Evolutionary conservation across 495 filamentous ascomycete species (phyloP).

Genomic region (Articulospora tetracladia): DNA sequence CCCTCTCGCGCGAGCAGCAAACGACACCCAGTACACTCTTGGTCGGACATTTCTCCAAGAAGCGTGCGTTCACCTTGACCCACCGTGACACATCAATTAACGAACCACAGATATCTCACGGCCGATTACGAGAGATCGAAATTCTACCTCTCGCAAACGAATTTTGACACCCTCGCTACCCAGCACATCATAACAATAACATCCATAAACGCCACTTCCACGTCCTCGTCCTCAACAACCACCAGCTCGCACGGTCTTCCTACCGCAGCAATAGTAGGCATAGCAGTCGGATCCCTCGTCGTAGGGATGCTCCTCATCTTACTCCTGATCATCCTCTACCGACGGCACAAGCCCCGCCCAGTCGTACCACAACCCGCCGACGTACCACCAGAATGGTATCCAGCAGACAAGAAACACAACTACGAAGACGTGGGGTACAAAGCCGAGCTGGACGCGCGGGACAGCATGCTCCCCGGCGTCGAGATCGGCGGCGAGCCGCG

Average conservation of each 20-base stretch:
- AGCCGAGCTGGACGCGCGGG: too few species aligned
- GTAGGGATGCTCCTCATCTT: neutral
- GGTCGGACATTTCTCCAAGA: constrained; percentile 56
- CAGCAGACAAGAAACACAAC: too few species aligned
- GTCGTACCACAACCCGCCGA: too few species aligned
- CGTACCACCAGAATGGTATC: too few species aligned
- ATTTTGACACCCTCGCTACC: neutral
- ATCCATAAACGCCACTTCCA: neutral
- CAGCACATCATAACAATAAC: constrained; percentile 1
- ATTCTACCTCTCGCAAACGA: neutral
- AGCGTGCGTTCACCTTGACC: constrained; percentile 24
- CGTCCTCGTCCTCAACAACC: neutral
- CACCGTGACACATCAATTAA: neutral
- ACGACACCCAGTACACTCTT: constrained; percentile 50
- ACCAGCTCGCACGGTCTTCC: neutral
- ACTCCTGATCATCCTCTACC: neutral
- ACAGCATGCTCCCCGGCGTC: too few species aligned
- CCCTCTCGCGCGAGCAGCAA: constrained; percentile 45
- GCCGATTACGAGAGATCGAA: neutral
- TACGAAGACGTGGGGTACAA: too few species aligned
- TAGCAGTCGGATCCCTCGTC: neutral
- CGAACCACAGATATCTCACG: neutral
- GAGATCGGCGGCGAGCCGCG: too few species aligned
- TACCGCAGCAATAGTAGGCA: neutral
- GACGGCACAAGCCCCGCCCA: neutral